Evolutionary conservation across 768 basidiomycete genomes (phyloP).

Genomic region (Trametes elegans): DNA sequence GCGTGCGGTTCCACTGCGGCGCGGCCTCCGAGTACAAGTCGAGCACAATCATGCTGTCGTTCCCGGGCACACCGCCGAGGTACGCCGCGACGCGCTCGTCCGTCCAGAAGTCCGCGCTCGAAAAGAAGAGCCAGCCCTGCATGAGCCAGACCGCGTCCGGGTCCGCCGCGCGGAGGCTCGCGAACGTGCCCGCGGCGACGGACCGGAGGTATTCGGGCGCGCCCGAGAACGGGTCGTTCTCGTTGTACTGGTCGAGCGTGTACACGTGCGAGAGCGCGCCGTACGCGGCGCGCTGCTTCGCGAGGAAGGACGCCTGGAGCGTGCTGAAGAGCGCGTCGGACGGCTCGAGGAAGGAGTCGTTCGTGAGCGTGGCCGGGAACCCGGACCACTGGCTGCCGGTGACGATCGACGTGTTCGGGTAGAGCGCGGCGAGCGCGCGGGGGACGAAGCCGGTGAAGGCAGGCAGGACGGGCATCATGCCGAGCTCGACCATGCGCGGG

Average conservation of each 20-base stretch:
- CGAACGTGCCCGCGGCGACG: constrained; percentile 35
- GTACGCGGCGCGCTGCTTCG: constrained; percentile 37
- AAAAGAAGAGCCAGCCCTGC: constrained; percentile 44
- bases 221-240: constrained; percentile 37
- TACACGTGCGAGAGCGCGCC: constrained; percentile 40
- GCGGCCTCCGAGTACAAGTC: constrained; percentile 40
- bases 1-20: constrained; percentile 42
- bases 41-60: constrained; percentile 40
- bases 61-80: constrained; percentile 36
- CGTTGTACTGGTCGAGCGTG: constrained; percentile 46
- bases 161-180: constrained; percentile 38
- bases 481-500: constrained; percentile 39
- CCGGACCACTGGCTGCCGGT: constrained; percentile 35
- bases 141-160: constrained; percentile 41
- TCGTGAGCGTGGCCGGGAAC: constrained; percentile 33
- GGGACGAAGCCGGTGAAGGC: constrained; percentile 44
- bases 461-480: constrained; percentile 43
- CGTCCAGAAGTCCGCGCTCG: constrained; percentile 37
- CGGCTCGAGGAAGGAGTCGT: constrained; percentile 41
- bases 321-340: constrained; percentile 37
- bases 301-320: constrained; percentile 38
- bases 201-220: constrained; percentile 33
- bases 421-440: constrained; percentile 27
- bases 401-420: constrained; percentile 37
- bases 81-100: constrained; percentile 39